These are phyloP conservation scores for Epichloe gansuensis DNA, from an alignment of 2,329 filamentous ascomycete species.

Conservation along the genomic window DNA sequence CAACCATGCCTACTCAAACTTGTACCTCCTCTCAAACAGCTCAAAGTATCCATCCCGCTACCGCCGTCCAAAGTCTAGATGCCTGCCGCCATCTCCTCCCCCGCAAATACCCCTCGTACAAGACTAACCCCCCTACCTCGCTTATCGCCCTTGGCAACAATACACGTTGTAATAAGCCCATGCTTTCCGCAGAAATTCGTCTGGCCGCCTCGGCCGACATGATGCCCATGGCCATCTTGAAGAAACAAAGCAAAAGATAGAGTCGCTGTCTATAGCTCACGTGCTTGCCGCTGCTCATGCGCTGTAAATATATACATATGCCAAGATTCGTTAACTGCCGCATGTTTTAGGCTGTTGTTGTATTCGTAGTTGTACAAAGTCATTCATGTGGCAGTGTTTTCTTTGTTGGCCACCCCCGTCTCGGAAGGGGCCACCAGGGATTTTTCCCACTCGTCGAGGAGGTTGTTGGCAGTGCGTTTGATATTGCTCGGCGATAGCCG, in stretches of 20 bases:
- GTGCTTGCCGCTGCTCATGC: background rate
- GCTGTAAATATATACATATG: background rate
- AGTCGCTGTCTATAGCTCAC: background rate
- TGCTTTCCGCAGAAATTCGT: background rate
- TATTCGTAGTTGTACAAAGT: background rate
- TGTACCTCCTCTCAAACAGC: background rate
- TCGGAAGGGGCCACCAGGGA: slow-evolving; percentile 19
- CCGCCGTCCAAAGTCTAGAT: background rate
- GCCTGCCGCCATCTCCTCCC: background rate
- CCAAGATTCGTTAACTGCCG: background rate
- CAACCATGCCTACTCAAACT: background rate
- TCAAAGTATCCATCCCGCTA: background rate
- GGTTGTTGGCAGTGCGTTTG: slow-evolving; percentile 66
- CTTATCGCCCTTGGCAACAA: background rate
- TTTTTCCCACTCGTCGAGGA: slow-evolving; percentile 89
- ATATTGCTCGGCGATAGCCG: slow-evolving; percentile 63
- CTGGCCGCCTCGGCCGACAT: background rate
- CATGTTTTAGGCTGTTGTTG: slow-evolving; percentile 6
- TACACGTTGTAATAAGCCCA: background rate
- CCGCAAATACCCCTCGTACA: background rate
- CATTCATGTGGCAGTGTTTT: slow-evolving; percentile 14
- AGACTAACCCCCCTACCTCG: background rate
- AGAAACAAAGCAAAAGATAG: background rate
- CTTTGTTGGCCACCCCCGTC: slow-evolving; percentile 15
- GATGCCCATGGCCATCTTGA: background rate